These are phyloP conservation scores for Senecio squalidus DNA, from an alignment of 140 eudicot species.

Conservation along the genomic window DNA sequence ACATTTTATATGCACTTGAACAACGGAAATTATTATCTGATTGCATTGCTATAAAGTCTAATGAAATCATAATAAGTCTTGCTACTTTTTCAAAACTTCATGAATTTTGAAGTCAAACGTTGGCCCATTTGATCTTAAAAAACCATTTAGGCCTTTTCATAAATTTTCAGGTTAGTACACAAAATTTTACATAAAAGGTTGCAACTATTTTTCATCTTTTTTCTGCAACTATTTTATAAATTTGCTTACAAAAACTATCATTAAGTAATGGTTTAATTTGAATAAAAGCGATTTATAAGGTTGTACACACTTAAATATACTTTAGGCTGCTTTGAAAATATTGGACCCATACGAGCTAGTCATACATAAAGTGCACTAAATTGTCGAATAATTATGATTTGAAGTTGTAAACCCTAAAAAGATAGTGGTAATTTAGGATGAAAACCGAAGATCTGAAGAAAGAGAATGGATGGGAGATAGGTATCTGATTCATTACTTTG, in stretches of 20 bases:
- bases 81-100: background rate
- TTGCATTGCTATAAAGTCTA: background rate
- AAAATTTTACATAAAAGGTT: no score
- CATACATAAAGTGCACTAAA: background rate
- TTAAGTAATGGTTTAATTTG: background rate
- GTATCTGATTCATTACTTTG: conserved; percentile 67
- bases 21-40: background rate
- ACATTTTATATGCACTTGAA: background rate
- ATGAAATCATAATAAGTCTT: background rate
- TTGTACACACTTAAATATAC: background rate
- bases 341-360: background rate
- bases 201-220: no score
- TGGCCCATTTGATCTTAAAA: background rate
- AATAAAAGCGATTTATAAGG: background rate
- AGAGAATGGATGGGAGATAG: conserved; percentile 84
- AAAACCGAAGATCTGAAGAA: conserved; percentile 70
- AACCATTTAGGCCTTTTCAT: no score
- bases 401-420: no score
- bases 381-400: background rate
- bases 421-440: no score
- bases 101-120: background rate
- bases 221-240: no score
- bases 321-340: background rate
- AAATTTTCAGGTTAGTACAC: no score
- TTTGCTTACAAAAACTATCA: no score